phyloP scores from a whole-genome alignment of 352 stramenopile species.

The Pythium volutum region DNA sequence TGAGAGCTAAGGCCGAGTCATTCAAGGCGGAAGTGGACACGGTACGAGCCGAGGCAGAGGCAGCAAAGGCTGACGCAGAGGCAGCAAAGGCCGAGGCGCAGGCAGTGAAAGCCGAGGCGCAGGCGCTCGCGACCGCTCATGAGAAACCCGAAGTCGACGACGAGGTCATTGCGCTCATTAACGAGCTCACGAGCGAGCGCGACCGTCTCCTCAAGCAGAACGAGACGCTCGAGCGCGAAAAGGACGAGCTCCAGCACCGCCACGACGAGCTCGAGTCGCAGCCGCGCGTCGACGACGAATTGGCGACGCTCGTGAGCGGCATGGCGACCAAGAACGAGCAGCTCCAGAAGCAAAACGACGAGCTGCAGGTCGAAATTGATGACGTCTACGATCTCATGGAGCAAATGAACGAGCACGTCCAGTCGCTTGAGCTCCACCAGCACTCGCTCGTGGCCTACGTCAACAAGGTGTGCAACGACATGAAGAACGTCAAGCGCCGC shows the following conservation, averaged over 20 bases:
- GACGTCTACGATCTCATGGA: conserved; percentile 25
- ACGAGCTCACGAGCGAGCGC: conserved; percentile 7
- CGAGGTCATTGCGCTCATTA: conserved; percentile 6
- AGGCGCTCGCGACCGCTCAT: not conserved
- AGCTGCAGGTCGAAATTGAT: conserved; percentile 16
- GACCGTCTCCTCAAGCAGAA: conserved; percentile 4
- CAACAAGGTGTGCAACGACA: conserved; percentile 25
- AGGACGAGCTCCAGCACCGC: conserved; percentile 9
- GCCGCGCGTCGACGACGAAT: conserved; percentile 17
- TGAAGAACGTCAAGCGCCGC: conserved; percentile 27
- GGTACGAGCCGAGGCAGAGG: not conserved
- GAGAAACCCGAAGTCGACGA: not conserved
- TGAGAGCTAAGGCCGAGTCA: not conserved
- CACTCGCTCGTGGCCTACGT: conserved; percentile 23
- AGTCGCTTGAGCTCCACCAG: conserved; percentile 22
- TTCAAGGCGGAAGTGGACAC: not conserved
- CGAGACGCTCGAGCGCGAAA: conserved; percentile 4
- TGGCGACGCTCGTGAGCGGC: conserved; percentile 9
- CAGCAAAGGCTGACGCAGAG: not conserved
- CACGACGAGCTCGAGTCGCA: conserved; percentile 13
- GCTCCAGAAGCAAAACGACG: conserved; percentile 18
- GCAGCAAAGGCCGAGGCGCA: not conserved
- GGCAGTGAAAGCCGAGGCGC: not conserved
- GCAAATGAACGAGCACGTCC: conserved; percentile 24
- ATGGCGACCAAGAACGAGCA: conserved; percentile 17